Base-by-base conservation (phyloP, 768 basidiomycete genomes). In the Dentipellis sp. region DNA sequence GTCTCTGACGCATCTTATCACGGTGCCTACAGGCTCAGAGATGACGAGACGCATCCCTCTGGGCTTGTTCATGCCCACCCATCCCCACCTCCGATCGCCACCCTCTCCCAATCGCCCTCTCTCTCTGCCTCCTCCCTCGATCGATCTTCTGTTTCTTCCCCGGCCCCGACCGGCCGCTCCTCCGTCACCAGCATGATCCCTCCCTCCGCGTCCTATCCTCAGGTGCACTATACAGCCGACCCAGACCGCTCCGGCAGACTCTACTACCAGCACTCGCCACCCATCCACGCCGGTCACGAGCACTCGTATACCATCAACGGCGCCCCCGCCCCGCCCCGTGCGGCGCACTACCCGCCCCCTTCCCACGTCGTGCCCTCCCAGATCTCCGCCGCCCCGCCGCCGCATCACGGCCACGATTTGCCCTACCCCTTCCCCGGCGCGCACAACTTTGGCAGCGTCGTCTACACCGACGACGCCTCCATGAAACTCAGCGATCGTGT, bases 401-500 rank as follows among this genome's bases (percentile, higher is more conserved):
- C 52, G 35, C 17, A 49, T 52, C 50, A 65, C 48, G 56, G 58
- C 58, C 65, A 71, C 49, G 55, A 21, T 21, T n/a, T 40, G 39
- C 16, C 68, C 5, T 72, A 72, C 62, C 66, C 74, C 16, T 68
- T 72, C 52, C 71, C 75, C 7, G 71, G 71, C 2, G 74, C 75
- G 56, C 68, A 62, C 39, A 67, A 69, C 23, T 17, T 12, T 29
- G 71, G 69, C 51, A 58, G 71, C 47, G 70, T 78, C 56, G 69
- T 75, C 34, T 73, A 84, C 69, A 90, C 88, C 0, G 86, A 88
- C 67, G 88, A 91, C 61, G 88, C 88, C 0, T 79, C 86, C 1
- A 89, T 87, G 0, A 91, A 91, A 70, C 74, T 90, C 55, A 84
- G 81, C 65, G 86, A 89, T 65, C 77, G 86, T 40, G 84, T 91